Percentiles rank a stretch among this genome's conserved stretches.
Conservation (phyloP, 2,329 filamentous ascomycete genomes). For the Parascedosporium putredinis region DNA sequence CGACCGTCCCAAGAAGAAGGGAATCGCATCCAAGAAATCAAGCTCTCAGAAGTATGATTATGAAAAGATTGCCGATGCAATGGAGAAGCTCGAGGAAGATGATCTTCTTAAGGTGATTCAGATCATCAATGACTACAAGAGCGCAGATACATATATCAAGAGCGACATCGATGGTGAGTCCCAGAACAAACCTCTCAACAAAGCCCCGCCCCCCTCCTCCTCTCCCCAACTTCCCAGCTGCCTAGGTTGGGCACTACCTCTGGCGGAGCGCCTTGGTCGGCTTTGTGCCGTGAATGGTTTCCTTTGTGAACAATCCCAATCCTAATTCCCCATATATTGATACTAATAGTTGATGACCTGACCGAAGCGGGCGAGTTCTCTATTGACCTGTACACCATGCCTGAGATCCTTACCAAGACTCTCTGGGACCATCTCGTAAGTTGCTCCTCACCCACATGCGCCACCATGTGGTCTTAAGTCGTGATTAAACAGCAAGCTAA, state of each 20-base stretch:
- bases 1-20: conserved; percentile 51
- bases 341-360: conserved; percentile 26
- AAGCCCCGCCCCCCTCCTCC: no score
- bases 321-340: conserved; percentile 18
- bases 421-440: conserved; percentile 77
- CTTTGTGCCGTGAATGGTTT: no score
- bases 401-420: conserved; percentile 79
- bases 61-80: conserved; percentile 89
- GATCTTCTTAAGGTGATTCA: conserved; percentile 91
- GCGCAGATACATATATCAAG: conserved; percentile 86
- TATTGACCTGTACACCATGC: conserved; percentile 95
- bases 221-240: no score
- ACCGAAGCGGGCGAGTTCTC: conserved; percentile 82
- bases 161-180: conserved; percentile 91
- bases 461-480: not conserved
- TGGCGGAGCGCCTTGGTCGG: no score
- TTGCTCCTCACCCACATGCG: conserved; percentile 7
- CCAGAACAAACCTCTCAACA: no score
- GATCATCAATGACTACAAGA: conserved; percentile 97
- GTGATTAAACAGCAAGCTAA: not conserved
- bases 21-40: conserved; percentile 61
- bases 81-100: conserved; percentile 84
- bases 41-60: conserved; percentile 69
- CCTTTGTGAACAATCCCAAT: conserved; percentile 12
- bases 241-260: no score